A percentile compares a stretch with the other conserved stretches of the same genome.
These are phyloP conservation scores for Stagonosporopsis chrysanthemi DNA, from an alignment of 2,329 filamentous ascomycete species.

Conservation along the genomic window DNA sequence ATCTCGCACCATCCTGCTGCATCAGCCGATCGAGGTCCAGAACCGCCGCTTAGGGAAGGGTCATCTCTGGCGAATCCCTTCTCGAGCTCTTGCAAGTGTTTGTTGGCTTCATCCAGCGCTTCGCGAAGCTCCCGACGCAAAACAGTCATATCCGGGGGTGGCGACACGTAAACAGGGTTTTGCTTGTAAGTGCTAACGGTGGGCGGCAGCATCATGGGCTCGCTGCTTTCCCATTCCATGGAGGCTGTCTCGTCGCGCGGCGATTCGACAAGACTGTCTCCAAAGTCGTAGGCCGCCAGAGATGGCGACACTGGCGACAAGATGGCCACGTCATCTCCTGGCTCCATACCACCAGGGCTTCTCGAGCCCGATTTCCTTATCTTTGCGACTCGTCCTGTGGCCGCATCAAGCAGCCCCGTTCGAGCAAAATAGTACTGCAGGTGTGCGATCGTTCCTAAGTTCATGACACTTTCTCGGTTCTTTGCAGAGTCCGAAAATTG, in stretches of 20 bases:
- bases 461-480: constrained; percentile 93
- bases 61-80: constrained; percentile 37
- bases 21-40: constrained; percentile 33
- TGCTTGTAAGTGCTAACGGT: constrained; percentile 96
- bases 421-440: constrained; percentile 98
- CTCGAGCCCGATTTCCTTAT: constrained; percentile 61
- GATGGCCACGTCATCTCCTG: constrained; percentile 37
- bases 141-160: constrained; percentile 81
- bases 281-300: constrained; percentile 37
- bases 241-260: constrained; percentile 61
- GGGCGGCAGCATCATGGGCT: constrained; percentile 87
- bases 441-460: constrained; percentile 93
- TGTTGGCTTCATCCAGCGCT: constrained; percentile 72
- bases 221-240: constrained; percentile 64
- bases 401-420: constrained; percentile 91
- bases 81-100: constrained; percentile 69
- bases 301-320: constrained; percentile 36
- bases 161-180: constrained; percentile 80
- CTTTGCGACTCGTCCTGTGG: constrained; percentile 83
- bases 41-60: constrained; percentile 17
- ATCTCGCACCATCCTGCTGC: constrained; percentile 80
- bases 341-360: constrained; percentile 43
- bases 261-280: constrained; percentile 57
- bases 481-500: constrained; percentile 90
- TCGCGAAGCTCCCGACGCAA: constrained; percentile 74